Base-by-base conservation (phyloP, 768 basidiomycete species). In the Leccinellum albellum region DNA sequence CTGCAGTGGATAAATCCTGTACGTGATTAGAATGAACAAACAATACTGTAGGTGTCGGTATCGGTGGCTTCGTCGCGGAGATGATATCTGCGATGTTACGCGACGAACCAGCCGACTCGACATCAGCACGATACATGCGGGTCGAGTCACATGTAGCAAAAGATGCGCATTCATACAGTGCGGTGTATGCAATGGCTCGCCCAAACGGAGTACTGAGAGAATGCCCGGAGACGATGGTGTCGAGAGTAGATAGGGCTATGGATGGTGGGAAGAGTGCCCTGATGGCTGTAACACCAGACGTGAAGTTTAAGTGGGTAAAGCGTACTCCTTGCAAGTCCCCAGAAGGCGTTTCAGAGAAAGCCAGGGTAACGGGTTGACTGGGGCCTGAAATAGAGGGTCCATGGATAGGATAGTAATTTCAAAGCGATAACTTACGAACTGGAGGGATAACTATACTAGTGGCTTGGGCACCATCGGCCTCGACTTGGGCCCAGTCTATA, bases 221-320 rank as follows among this genome's bases (percentile, higher is more conserved):
- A 66, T 91, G 83, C 3, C 82, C 82, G 24, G 91, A 94, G 12
- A 88, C 78, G 32, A 98, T 75, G 7, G 87, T 89, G 70, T 97
- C 94, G 51, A 88, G 70, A 6, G 85, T 74, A 5, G 88, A 83
- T 42, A 93, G 63, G 13, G 83, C 76, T 64, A 84, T 83, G 23
- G 88, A 82, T 10, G 84, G 75, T 3, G 94, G 93, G 62, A 96
- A 83, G 21, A 94, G 68, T 5, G 85, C 82, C 33, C 89, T 85
- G 23, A 84, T 76, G 3, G 88, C 89, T 0, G 91, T 84, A n/a
- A 94, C 87, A 32, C 91, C 94, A 4, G 94, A 91, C 3, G 92
- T 95, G 56, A 96, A 67, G 61, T 93, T 94, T 69, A 89, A 81
- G 68, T 94, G 91, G 0, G 91, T 91, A 31, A 94, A 73, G 57